These are phyloP conservation scores for Pyrus communis DNA, from an alignment of 306 rosid genomes.

Conservation along the genomic window DNA sequence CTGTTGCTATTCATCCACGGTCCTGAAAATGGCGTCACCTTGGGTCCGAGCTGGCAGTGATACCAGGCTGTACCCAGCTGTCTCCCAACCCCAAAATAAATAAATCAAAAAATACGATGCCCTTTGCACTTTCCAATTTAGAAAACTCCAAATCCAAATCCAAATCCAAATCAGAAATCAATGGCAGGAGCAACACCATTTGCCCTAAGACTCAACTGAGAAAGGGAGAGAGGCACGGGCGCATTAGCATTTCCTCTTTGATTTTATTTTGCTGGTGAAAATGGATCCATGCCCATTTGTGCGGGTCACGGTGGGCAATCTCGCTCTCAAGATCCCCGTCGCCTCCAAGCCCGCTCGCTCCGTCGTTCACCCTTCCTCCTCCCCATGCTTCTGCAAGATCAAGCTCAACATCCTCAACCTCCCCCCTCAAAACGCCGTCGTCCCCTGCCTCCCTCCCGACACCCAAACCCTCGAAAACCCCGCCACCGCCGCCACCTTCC, in stretches of 20 bases:
- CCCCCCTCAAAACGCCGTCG: constrained; percentile 49
- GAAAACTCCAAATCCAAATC: not conserved
- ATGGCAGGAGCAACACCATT: not conserved
- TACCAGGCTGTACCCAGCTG: constrained; percentile 14
- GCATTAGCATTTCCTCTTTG: not conserved
- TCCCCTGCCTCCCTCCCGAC: constrained; percentile 48
- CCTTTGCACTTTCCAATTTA: not conserved
- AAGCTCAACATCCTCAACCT: constrained; percentile 49
- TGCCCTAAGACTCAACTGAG: not conserved
- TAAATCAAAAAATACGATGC: not conserved
- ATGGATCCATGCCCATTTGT: constrained; percentile 90
- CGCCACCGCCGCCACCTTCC: constrained; percentile 51
- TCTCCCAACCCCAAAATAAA: not conserved
- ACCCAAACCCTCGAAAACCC: constrained; percentile 26
- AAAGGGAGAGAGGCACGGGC: not conserved
- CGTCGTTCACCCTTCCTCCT: constrained; percentile 64
- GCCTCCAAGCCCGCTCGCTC: constrained; percentile 72
- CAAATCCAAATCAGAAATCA: not conserved
- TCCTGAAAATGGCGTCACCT: not conserved
- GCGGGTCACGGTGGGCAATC: constrained; percentile 50
- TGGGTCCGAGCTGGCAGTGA: not conserved
- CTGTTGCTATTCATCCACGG: not conserved
- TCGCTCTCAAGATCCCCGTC: constrained; percentile 67
- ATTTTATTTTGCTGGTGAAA: not conserved
- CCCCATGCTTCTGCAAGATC: constrained; percentile 71